Evolutionary conservation across 2,329 filamentous ascomycete genomes (phyloP).

Genomic region (Pseudonectria buxi): DNA sequence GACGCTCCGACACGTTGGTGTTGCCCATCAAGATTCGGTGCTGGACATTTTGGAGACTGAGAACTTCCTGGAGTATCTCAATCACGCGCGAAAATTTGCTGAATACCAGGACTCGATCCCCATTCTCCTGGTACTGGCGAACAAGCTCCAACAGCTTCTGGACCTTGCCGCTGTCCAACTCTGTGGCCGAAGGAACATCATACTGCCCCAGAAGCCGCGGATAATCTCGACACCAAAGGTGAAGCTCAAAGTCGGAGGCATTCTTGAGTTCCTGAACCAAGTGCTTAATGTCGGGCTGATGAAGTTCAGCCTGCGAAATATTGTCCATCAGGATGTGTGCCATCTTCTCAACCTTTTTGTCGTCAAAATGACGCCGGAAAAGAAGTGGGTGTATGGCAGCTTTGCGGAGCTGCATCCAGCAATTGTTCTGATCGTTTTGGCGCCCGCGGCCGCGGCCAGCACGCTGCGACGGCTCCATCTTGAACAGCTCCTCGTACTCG

Average conservation of each 20-base stretch:
- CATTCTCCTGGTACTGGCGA: conserved; percentile 64
- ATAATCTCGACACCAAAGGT: conserved; percentile 58
- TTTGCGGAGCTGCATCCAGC: conserved; percentile 86
- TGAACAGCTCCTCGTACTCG: conserved; percentile 55
- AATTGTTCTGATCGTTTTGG: conserved; percentile 55
- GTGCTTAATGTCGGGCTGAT: conserved; percentile 45
- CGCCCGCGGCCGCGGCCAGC: conserved; percentile 42
- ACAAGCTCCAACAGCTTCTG: conserved; percentile 70
- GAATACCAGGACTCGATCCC: conserved; percentile 84
- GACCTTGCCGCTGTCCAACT: conserved; percentile 74
- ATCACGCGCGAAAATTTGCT: conserved; percentile 89
- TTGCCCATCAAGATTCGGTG: conserved; percentile 84
- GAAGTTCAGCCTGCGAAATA: conserved; percentile 49
- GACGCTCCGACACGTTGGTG: conserved; percentile 75
- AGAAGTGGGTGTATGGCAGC: conserved; percentile 88
- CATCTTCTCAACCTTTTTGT: conserved; percentile 71
- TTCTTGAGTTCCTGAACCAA: conserved; percentile 49
- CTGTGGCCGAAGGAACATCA: conserved; percentile 46
- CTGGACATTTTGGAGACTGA: conserved; percentile 63
- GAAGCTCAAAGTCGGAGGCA: conserved; percentile 59
- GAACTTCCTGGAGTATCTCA: conserved; percentile 78
- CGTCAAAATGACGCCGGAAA: conserved; percentile 73
- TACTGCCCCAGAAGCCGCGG: conserved; percentile 42
- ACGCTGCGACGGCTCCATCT: conserved; percentile 50
- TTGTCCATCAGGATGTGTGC: conserved; percentile 67